Percentiles rank a stretch among this genome's conserved stretches.
Evolutionary conservation across 345 rosid genomes (phyloP).

Genomic region (Adansonia digitata): DNA sequence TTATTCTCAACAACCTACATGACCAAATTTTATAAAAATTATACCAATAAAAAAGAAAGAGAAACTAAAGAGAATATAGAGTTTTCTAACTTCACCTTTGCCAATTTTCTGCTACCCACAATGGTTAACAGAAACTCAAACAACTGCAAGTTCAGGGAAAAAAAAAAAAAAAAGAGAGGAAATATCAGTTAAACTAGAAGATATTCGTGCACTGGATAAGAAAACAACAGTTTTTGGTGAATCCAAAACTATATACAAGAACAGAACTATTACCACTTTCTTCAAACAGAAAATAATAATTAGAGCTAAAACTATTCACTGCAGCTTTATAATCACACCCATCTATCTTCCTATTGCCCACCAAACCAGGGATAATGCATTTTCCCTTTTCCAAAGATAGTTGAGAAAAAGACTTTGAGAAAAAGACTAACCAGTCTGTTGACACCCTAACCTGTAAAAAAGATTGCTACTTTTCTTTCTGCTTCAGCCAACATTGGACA

Average conservation of each 20-base stretch:
- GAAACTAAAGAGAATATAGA: neutral
- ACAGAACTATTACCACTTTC: neutral
- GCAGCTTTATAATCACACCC: neutral
- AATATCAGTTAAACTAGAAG: conserved; percentile 13
- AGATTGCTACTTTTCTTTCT: neutral
- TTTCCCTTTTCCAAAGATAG: neutral
- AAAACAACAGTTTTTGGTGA: neutral
- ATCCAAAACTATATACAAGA: neutral
- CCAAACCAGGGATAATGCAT: neutral
- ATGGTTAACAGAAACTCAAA: conserved; percentile 83
- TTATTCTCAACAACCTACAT: conserved; percentile 54
- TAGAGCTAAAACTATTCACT: neutral
- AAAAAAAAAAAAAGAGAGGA: conserved; percentile 7
- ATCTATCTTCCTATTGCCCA: conserved; percentile 3
- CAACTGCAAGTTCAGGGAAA: conserved; percentile 46
- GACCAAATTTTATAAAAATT: conserved; percentile 8
- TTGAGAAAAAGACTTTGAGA: neutral
- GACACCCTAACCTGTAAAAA: neutral
- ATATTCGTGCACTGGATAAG: conserved; percentile 2
- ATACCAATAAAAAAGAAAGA: conserved; percentile 5
- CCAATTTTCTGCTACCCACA: conserved; percentile 59
- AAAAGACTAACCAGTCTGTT: neutral
- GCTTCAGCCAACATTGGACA: neutral
- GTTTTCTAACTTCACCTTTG: conserved; percentile 49
- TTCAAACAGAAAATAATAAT: neutral